Evolutionary conservation across 2,329 filamentous ascomycete genomes (phyloP).

Genomic region (Verticillium tricorpus): DNA sequence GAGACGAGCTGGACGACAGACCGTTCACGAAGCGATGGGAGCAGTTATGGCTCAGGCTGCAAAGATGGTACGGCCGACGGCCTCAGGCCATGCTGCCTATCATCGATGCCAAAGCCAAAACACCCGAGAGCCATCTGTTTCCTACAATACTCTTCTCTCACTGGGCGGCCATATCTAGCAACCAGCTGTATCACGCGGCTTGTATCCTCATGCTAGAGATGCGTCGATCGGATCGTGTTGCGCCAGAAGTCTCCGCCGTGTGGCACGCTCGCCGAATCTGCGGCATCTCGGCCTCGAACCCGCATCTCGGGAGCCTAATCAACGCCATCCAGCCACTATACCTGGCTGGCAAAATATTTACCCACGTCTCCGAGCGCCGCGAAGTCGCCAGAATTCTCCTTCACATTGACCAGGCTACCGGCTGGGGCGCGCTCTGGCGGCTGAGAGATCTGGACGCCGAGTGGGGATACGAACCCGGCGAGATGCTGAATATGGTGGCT

Average conservation of each 20-base stretch:
- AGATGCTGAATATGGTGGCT: background rate
- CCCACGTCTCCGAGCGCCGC: conserved; percentile 32
- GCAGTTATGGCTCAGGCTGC: conserved; percentile 39
- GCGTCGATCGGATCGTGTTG: conserved; percentile 24
- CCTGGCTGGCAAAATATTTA: conserved; percentile 44
- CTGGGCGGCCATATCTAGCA: conserved; percentile 46
- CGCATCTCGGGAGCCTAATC: conserved; percentile 43
- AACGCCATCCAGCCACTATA: conserved; percentile 50
- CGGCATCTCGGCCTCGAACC: conserved; percentile 47
- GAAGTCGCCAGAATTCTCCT: conserved; percentile 32
- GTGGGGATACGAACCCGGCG: conserved; percentile 22
- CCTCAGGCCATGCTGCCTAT: conserved; percentile 31
- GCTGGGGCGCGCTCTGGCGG: conserved; percentile 46
- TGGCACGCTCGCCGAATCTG: conserved; percentile 47
- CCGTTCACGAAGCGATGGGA: conserved; percentile 36
- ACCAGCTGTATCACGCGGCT: conserved; percentile 47
- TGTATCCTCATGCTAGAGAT: conserved; percentile 43
- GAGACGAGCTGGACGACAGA: conserved; percentile 32
- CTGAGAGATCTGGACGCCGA: conserved; percentile 38
- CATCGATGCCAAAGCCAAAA: conserved; percentile 14
- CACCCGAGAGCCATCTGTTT: conserved; percentile 29
- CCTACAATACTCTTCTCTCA: conserved; percentile 43
- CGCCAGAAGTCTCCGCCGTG: conserved; percentile 21
- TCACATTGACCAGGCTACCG: conserved; percentile 40
- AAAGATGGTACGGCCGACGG: conserved; percentile 38